These are phyloP conservation scores for Alternaria novae-zelandiae DNA, from an alignment of 2,329 filamentous ascomycete species.

Conservation along the genomic window DNA sequence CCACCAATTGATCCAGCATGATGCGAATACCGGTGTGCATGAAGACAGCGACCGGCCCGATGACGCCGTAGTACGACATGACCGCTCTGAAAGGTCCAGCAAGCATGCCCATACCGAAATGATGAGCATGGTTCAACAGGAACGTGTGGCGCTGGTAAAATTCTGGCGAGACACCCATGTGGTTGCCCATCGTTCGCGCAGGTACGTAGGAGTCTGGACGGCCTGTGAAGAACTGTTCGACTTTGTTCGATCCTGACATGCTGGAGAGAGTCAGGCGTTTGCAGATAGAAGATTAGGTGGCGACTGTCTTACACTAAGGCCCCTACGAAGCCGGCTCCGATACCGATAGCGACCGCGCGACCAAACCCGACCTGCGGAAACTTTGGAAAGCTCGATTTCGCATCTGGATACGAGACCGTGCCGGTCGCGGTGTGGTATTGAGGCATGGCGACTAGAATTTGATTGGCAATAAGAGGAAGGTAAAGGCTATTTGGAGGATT, in stretches of 20 bases:
- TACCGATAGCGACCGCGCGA: constrained; percentile 25
- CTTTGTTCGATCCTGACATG: constrained; percentile 36
- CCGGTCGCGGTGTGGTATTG: constrained; percentile 19
- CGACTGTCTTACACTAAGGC: constrained; percentile 14
- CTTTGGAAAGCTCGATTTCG: constrained; percentile 23
- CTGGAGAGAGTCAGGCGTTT: constrained; percentile 15
- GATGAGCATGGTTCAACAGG: constrained; percentile 35
- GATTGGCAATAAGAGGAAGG: too few species aligned
- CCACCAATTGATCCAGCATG: constrained; percentile 39
- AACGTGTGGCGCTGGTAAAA: constrained; percentile 22
- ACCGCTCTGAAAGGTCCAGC: constrained; percentile 31
- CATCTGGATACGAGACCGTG: constrained; percentile 18
- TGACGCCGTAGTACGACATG: constrained; percentile 42
- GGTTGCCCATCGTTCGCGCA: constrained; percentile 34
- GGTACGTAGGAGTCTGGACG: constrained; percentile 41
- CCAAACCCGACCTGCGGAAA: constrained; percentile 26
- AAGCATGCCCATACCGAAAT: constrained; percentile 39
- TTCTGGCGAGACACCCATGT: constrained; percentile 26
- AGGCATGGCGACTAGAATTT: constrained; percentile 8
- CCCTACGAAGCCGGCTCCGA: constrained; percentile 21
- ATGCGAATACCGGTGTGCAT: constrained; percentile 38
- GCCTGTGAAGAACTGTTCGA: constrained; percentile 38
- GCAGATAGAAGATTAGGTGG: neutral
- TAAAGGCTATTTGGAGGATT: too few species aligned
- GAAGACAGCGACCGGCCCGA: constrained; percentile 39